Percentiles rank a stretch among this genome's conserved stretches.
phyloP scores from a whole-genome alignment of 192 early-diverging fungal genomes.

The Gaertneriomyces sp. region DNA sequence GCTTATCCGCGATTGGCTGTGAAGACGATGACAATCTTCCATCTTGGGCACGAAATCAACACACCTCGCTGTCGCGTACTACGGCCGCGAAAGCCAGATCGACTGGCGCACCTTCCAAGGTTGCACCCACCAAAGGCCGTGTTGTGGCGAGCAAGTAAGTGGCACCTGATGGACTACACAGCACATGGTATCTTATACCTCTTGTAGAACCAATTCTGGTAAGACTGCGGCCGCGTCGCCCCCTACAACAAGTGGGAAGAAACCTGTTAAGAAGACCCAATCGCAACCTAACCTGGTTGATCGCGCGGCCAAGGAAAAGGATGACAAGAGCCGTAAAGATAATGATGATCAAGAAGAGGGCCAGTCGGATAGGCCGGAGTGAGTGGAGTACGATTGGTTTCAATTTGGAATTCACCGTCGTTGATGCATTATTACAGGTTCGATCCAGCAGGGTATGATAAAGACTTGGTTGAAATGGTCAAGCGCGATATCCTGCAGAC shows the following conservation, averaged over 20 bases:
- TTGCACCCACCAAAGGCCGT: not conserved
- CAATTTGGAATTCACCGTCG: not conserved
- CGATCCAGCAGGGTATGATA: constrained; percentile 56
- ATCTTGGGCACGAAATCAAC: constrained; percentile 39
- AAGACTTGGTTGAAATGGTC: constrained; percentile 60
- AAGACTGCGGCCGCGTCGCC: constrained; percentile 15
- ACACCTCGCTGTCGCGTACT: not conserved
- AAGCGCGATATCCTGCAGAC: constrained; percentile 60
- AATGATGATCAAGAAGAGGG: constrained; percentile 18
- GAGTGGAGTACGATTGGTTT: constrained; percentile 1
- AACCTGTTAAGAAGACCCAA: constrained; percentile 30
- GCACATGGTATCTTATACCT: no score
- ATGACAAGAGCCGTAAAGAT: constrained; percentile 4
- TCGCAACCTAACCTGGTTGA: constrained; percentile 34
- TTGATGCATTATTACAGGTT: constrained; percentile 24
- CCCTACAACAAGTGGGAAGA: constrained; percentile 9
- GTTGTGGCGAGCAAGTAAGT: constrained; percentile 1
- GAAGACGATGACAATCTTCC: constrained; percentile 36
- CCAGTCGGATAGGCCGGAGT: constrained; percentile 23
- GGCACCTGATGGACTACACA: not conserved
- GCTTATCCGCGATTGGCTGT: not conserved
- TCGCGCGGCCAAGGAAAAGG: constrained; percentile 17
- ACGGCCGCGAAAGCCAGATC: constrained; percentile 6
- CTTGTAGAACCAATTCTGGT: not conserved
- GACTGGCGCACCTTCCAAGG: not conserved